These are phyloP conservation scores for Tetrahymena elliotti DNA, from an alignment of 73 alveolate genomes.

Conservation along the genomic window DNA sequence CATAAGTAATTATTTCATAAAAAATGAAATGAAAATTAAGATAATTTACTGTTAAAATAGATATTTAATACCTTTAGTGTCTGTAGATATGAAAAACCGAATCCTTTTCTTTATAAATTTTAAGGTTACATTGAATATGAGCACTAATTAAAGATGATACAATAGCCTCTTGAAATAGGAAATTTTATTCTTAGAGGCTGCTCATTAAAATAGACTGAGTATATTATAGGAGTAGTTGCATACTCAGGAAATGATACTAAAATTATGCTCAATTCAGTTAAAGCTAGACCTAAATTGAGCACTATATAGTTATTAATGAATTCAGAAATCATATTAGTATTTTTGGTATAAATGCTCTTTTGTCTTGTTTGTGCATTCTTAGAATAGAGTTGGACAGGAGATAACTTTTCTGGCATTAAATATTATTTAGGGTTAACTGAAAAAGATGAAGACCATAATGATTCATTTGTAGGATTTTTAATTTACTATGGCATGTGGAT, in stretches of 20 bases:
- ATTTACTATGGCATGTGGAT: slow-evolving; percentile 72
- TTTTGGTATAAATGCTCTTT: slow-evolving; percentile 14
- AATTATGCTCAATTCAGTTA: slow-evolving; percentile 63
- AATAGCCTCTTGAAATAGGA: slow-evolving; percentile 5
- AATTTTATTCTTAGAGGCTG: slow-evolving; percentile 56
- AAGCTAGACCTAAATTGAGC: slow-evolving; percentile 51
- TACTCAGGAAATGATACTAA: slow-evolving; percentile 60
- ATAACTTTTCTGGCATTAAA: background rate
- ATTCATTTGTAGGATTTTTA: background rate
- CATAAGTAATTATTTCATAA: background rate
- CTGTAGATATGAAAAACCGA: slow-evolving; percentile 22
- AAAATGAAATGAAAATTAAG: background rate
- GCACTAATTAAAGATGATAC: background rate
- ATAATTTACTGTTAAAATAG: background rate
- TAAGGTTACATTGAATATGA: slow-evolving; percentile 5
- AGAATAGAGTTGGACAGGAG: slow-evolving; percentile 17
- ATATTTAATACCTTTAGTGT: background rate
- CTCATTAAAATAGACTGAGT: slow-evolving; percentile 48
- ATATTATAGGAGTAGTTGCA: slow-evolving; percentile 49
- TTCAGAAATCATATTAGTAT: slow-evolving; percentile 4
- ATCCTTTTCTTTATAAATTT: slow-evolving; percentile 19
- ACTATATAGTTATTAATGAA: slow-evolving; percentile 45
- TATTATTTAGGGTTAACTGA: background rate
- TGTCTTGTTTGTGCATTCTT: slow-evolving; percentile 5
- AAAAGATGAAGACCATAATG: background rate